Conservation (phyloP, 805 yeast species). For the Candida saitoana region DNA sequence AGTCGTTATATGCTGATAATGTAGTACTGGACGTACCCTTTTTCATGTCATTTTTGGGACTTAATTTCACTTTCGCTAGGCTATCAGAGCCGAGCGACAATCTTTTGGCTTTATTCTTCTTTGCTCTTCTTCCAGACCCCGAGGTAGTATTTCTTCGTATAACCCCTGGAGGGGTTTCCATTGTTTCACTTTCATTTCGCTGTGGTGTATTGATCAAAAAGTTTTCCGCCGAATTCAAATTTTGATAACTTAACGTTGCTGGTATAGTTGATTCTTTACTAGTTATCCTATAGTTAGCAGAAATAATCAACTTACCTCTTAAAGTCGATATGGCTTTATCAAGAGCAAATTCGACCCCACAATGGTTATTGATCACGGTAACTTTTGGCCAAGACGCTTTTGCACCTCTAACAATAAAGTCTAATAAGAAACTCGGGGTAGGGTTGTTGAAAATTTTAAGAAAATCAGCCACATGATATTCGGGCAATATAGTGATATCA, state of each 20-base stretch:
- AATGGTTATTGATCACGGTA: slow-evolving; percentile 80
- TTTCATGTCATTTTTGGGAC: not conserved
- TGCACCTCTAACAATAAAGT: slow-evolving; percentile 76
- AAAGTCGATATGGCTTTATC: slow-evolving; percentile 73
- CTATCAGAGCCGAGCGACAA: not conserved
- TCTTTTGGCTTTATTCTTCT: not conserved
- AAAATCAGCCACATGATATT: slow-evolving; percentile 55
- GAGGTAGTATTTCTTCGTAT: slow-evolving; percentile 24
- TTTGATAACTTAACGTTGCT: slow-evolving; percentile 2
- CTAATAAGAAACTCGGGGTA: slow-evolving; percentile 65
- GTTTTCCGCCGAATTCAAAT: not conserved
- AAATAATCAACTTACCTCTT: slow-evolving; percentile 54
- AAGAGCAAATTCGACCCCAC: slow-evolving; percentile 82
- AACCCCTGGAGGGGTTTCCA: slow-evolving; percentile 16
- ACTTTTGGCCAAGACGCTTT: slow-evolving; percentile 92
- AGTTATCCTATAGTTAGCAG: slow-evolving; percentile 13
- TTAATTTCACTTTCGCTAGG: not conserved
- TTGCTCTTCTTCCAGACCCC: slow-evolving; percentile 1
- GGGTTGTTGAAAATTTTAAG: slow-evolving; percentile 74
- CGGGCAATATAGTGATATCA: slow-evolving; percentile 88
- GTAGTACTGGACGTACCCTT: slow-evolving; percentile 11
- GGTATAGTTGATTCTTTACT: not conserved
- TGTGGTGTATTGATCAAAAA: slow-evolving; percentile 14
- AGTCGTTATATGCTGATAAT: slow-evolving; percentile 10
- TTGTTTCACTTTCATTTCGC: slow-evolving; percentile 6